Percentiles rank a stretch among this genome's conserved stretches.
Evolutionary conservation across 768 basidiomycete species (phyloP).

Genomic region (Dacryopinax spathularia): DNA sequence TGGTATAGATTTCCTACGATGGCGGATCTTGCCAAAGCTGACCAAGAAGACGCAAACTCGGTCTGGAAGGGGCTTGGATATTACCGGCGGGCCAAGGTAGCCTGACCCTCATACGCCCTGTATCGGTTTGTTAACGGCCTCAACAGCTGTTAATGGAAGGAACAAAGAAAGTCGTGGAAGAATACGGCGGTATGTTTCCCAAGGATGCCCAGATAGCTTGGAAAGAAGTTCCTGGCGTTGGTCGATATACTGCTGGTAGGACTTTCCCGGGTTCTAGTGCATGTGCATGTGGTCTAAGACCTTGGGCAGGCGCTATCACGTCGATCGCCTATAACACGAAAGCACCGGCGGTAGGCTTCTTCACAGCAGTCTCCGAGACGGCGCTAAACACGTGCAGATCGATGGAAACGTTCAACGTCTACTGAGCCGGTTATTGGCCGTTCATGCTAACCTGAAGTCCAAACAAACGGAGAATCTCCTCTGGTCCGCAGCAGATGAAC

Average conservation of each 20-base stretch:
- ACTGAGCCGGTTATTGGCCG: slow-evolving; percentile 66
- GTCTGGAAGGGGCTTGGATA: slow-evolving; percentile 56
- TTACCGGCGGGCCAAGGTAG: slow-evolving; percentile 13
- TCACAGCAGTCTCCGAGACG: slow-evolving; percentile 4
- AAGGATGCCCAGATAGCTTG: slow-evolving; percentile 70
- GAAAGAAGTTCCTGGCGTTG: slow-evolving; percentile 71
- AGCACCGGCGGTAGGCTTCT: slow-evolving; percentile 60
- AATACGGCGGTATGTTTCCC: slow-evolving; percentile 58
- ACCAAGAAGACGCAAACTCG: slow-evolving; percentile 72
- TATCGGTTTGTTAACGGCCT: slow-evolving; percentile 73
- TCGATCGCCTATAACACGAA: slow-evolving; percentile 80
- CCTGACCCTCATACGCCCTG: not conserved
- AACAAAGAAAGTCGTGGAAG: slow-evolving; percentile 61
- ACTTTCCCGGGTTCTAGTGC: not conserved
- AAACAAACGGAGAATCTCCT: slow-evolving; percentile 64
- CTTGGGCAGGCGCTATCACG: slow-evolving; percentile 26
- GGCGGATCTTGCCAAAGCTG: slow-evolving; percentile 50
- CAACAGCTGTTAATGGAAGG: slow-evolving; percentile 71
- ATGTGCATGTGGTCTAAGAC: not conserved
- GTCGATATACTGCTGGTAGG: slow-evolving; percentile 75
- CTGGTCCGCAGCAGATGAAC: slow-evolving; percentile 61
- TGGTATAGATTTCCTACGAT: slow-evolving; percentile 63
- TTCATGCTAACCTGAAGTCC: slow-evolving; percentile 68
- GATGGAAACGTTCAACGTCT: slow-evolving; percentile 84
- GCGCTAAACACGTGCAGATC: slow-evolving; percentile 34